A percentile compares a stretch with the other conserved stretches of the same genome.
These are phyloP conservation scores for Canavalia ensiformis DNA, from an alignment of 306 rosid genomes.

Conservation along the genomic window DNA sequence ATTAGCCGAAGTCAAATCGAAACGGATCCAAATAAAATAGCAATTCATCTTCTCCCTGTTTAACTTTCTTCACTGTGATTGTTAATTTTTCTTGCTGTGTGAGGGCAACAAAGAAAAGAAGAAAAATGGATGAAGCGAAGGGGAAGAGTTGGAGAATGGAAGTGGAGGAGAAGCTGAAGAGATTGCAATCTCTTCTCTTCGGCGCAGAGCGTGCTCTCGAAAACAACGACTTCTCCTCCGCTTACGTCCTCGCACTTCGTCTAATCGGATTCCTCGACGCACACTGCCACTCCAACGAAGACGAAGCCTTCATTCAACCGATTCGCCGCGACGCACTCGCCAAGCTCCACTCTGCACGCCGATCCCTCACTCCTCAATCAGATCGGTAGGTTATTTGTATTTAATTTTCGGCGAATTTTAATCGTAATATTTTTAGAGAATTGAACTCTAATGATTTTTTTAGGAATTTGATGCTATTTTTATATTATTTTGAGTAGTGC, in stretches of 20 bases:
- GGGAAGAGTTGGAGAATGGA: constrained; percentile 65
- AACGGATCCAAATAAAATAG: neutral
- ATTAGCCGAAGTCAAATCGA: neutral
- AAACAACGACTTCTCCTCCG: constrained; percentile 64
- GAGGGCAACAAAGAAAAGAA: too few relatives aligned
- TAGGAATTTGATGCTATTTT: neutral
- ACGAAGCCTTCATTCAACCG: constrained; percentile 70
- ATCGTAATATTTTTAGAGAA: too few relatives aligned
- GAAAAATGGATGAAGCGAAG: constrained; percentile 43
- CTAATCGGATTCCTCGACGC: constrained; percentile 90
- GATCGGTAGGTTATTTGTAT: constrained; percentile 62
- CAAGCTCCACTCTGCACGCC: constrained; percentile 63
- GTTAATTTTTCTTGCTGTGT: neutral
- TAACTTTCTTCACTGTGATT: neutral
- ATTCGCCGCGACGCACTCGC: constrained; percentile 69
- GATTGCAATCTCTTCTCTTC: constrained; percentile 87
- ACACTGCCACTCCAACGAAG: constrained; percentile 58
- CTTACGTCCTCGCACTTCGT: constrained; percentile 75
- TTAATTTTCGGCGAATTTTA: neutral
- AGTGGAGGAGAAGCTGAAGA: constrained; percentile 57
- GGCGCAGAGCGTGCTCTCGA: constrained; percentile 72
- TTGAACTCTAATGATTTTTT: neutral
- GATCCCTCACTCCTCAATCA: constrained; percentile 62
- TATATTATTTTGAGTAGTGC: neutral
- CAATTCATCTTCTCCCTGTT: neutral